phyloP scores from a whole-genome alignment of 2,329 filamentous ascomycete genomes.

The Pestalotiopsis sp. region DNA sequence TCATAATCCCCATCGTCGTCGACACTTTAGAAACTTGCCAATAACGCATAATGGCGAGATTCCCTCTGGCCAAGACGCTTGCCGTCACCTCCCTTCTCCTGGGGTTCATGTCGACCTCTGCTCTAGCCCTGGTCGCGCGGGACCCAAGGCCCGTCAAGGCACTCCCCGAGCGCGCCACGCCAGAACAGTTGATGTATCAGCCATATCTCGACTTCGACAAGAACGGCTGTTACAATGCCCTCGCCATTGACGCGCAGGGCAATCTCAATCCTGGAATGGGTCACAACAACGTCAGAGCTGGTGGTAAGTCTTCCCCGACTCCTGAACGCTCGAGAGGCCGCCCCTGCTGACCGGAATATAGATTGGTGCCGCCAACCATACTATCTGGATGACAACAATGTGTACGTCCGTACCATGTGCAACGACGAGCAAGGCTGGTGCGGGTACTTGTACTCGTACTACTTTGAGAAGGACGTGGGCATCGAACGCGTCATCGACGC shows the following conservation, averaged over 20 bases:
- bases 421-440: constrained; percentile 40
- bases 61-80: no score
- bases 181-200: constrained; percentile 13
- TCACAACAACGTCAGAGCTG: neutral
- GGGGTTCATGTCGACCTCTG: no score
- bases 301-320: neutral
- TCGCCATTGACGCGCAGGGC: constrained; percentile 35
- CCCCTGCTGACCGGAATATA: neutral
- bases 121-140: no score
- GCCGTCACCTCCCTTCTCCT: no score
- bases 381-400: constrained; percentile 39
- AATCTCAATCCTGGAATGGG: constrained; percentile 29
- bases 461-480: constrained; percentile 45
- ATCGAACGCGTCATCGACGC: constrained; percentile 24
- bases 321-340: neutral
- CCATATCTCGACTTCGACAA: constrained; percentile 26
- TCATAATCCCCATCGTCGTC: no score
- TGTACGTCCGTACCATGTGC: constrained; percentile 42
- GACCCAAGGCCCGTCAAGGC: neutral
- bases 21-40: no score
- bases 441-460: constrained; percentile 44
- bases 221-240: constrained; percentile 39
- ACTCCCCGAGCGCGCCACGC: neutral
- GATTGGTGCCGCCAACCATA: constrained; percentile 32
- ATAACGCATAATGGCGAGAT: no score